These are phyloP conservation scores for Sclerotinia trifoliorum DNA, from an alignment of 2,329 filamentous ascomycete species.

Conservation along the genomic window DNA sequence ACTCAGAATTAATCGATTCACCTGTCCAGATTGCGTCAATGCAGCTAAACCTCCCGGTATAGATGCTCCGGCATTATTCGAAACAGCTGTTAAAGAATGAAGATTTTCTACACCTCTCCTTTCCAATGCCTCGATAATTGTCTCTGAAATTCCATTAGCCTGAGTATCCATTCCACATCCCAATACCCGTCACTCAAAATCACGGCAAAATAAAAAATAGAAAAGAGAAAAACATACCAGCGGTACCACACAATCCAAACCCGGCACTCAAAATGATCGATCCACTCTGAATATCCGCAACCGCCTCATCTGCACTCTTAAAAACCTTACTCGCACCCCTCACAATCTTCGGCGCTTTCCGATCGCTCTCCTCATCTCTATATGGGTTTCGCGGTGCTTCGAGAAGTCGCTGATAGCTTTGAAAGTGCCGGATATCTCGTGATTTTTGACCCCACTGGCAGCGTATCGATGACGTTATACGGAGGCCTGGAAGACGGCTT, in stretches of 20 bases:
- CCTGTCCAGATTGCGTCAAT: slow-evolving; percentile 65
- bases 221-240: neutral
- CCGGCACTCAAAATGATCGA: slow-evolving; percentile 71
- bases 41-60: slow-evolving; percentile 65
- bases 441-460: slow-evolving; percentile 15
- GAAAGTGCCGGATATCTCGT: slow-evolving; percentile 21
- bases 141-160: slow-evolving; percentile 49
- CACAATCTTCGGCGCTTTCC: slow-evolving; percentile 21
- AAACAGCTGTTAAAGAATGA: slow-evolving; percentile 67
- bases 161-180: neutral
- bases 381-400: slow-evolving; percentile 21
- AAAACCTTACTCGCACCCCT: slow-evolving; percentile 26
- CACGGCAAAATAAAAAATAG: too few species aligned
- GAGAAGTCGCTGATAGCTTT: slow-evolving; percentile 14
- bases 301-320: slow-evolving; percentile 26
- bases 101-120: slow-evolving; percentile 54
- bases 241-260: slow-evolving; percentile 52
- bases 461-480: slow-evolving; percentile 16
- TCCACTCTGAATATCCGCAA: slow-evolving; percentile 47
- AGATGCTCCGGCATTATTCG: slow-evolving; percentile 74
- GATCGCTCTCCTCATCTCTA: slow-evolving; percentile 5
- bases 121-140: slow-evolving; percentile 66
- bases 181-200: too few species aligned
- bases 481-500: slow-evolving; percentile 12
- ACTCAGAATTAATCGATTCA: slow-evolving; percentile 69